These are phyloP conservation scores for Pelagophyceae sp. DNA, from an alignment of 352 stramenopile species.

Conservation along the genomic window DNA sequence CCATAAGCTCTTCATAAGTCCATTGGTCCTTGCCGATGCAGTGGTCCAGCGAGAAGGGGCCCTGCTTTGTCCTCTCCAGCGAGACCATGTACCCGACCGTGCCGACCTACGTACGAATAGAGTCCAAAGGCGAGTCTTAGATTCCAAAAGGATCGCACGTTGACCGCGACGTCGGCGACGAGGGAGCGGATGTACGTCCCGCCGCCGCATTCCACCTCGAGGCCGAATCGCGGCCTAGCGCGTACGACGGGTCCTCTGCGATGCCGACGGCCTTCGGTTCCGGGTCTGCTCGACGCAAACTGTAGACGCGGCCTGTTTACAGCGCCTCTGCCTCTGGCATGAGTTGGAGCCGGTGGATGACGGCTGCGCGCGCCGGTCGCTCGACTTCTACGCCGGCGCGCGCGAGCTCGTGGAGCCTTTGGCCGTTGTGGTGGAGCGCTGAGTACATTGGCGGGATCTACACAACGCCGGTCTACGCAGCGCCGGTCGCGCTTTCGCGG, in stretches of 20 bases:
- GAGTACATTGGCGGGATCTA: slow-evolving; percentile 61
- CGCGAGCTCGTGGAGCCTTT: slow-evolving; percentile 56
- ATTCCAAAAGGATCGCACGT: too few species aligned
- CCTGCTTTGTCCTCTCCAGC: slow-evolving; percentile 56
- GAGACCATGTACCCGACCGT: slow-evolving; percentile 53
- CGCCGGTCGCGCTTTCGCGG: too few species aligned
- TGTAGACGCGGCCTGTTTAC: too few species aligned
- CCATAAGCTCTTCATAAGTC: slow-evolving; percentile 18
- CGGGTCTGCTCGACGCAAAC: not conserved
- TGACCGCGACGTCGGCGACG: slow-evolving; percentile 51
- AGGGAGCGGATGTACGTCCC: slow-evolving; percentile 61
- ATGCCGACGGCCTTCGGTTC: slow-evolving; percentile 6
- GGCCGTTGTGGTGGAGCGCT: slow-evolving; percentile 53
- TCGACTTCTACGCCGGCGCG: slow-evolving; percentile 44
- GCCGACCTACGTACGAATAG: too few species aligned
- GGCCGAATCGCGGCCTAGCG: slow-evolving; percentile 47
- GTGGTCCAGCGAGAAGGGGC: slow-evolving; percentile 45
- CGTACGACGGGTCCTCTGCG: too few species aligned
- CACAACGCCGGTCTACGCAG: too few species aligned
- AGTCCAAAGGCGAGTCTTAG: too few species aligned
- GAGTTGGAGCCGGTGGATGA: slow-evolving; percentile 42
- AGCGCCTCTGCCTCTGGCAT: slow-evolving; percentile 12
- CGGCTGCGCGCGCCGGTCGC: slow-evolving; percentile 42
- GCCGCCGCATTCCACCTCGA: slow-evolving; percentile 57
- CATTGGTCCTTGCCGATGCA: slow-evolving; percentile 41